Base-by-base conservation (phyloP, 2,329 filamentous ascomycete species). In the Epichloe glyceriae region DNA sequence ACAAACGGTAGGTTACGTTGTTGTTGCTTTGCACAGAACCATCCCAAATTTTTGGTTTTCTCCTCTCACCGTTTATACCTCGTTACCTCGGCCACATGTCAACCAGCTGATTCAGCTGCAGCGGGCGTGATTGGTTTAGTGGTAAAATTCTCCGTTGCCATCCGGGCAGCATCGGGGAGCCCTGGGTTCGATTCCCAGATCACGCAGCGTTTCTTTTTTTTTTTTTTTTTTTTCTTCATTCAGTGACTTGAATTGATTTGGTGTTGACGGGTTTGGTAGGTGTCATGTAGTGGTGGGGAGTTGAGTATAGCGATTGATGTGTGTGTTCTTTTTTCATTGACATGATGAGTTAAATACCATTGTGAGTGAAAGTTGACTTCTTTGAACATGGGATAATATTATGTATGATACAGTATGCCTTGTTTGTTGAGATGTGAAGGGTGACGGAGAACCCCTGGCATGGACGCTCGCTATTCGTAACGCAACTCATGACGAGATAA, bases 101-200 rank as follows among this genome's bases (percentile, higher is more conserved):
- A 47, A 46, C 14, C 20, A 51, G 40, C 44, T 47, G 44, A 51
- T 43, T 47, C 37, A 43, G 44, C 45, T n/a, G n/a, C n/a, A n/a
- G n/a, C n/a, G n/a, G n/a, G n/a, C 54, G 54, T 55, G 52, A 57
- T 54, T 58, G 58, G 58, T 60, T 60, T 60, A 60, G 58, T 60
- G 58, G 58, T 59, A 60, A 61, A 60, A 61, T 60, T 58, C 58
- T 58, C 56, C 58, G 58, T 60, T 60, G 58, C 57, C 58, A 61
- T 58, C 37, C 54, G 46, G 46, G 54, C 59, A 62, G 51, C 57
- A 56, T 62, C 61, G 61, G 59, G 59, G 61, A 61, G 60, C 61
- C 61, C 61, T 61, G 61, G 57, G 54, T 62, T 62, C 60, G 60
- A 62, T 62, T 62, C 60, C 60, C 60, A 60, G 60, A 61, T 61